Evolutionary conservation across 2,329 filamentous ascomycete species (phyloP), one percentile per base, ranked within the genome.

Genomic region (Stachybotrys chlorohalonatus): DNA sequence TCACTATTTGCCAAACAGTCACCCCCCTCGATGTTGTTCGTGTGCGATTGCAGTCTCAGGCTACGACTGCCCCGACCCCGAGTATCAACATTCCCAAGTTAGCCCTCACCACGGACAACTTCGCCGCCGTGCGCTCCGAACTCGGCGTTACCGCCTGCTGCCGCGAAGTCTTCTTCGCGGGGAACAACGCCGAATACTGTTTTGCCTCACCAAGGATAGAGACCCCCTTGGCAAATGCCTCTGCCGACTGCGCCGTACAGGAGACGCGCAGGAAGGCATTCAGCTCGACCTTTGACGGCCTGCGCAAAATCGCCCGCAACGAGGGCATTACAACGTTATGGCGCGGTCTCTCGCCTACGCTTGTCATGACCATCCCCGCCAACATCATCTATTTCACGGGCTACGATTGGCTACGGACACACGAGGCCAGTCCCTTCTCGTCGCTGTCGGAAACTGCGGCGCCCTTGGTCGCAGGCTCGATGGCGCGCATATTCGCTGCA

Each of bases 301-400:
- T 99, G 57, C 84, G 87, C 58, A 99, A 99, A 75, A 99, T 99
- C 64, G 91, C 94, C 15, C 85, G 90, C 51, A 91, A 97, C 67
- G 94, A 99, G 73, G 94, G 94, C 1, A 66, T 91, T 11, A 81
- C 82, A 31, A 94, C 92, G 1, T 73, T 99, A 42, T 99, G 94
- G 93, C 83, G 94, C 57, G 94, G 94, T 0, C 75, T 99, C 6
- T 95, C 89, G n/a, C 93, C 94, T 0, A 99, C 94, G 0, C 75
- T 99, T 24, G 81, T 91, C 59, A 99, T 99, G 94, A 86, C 91
- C 0, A 82, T 99, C 6, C 94, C 94, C 0, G 90, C 86, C 31
- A 99, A 99, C 68, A 94, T 99, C 61, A 97, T 99, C 60, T 99
- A 99, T 73, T 96, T 97, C 65, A 95, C 94, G 11, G 94, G 94